Evolutionary conservation across 2,329 filamentous ascomycete species (phyloP), one percentile per base, ranked within the genome.

Genomic region (Calonectria montana): DNA sequence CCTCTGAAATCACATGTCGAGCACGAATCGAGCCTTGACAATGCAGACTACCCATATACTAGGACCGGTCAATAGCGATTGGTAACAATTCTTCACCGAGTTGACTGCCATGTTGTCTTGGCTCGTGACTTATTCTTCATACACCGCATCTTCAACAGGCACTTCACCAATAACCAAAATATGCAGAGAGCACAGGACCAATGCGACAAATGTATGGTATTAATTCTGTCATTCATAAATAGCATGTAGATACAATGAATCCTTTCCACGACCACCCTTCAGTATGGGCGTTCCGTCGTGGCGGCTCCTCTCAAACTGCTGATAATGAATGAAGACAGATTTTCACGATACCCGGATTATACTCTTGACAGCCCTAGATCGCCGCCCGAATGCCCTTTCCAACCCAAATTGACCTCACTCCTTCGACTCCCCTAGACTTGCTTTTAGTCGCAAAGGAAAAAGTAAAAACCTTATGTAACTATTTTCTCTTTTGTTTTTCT

Each of bases 161-260:
- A 21, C n/a, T 10, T 47, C n/a, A 3, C 21, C n/a, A n/a, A 13
- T 23, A 23, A 23, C 12, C 5, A 18, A 23, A n/a, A 21, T 15
- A 45, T 6, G 27, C 25, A 18, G 5, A 12, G 6, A 41, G 35
- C 12, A 10, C 16, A 48, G n/a, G 7, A 29, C 13, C 13, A 6
- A 57, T 41, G 41, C 39, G 31, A 63, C 29, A 64, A 35, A 16
- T 35, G 35, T 29, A 57, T 67, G 64, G 69, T 64, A 71, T 71
- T 67, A 73, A 73, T 72, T 74, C 66, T 77, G 75, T 78, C 76
- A 77, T 79, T 77, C 73, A 78, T 79, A 77, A 63, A 78, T 74
- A 70, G 69, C 64, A 31, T 66, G 45, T 66, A 79, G 72, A 72
- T 78, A 77, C 73, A 77, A 74, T n/a, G 35, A 69, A 73, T 57